Percentiles rank a stretch among this genome's conserved stretches.
Conservation (phyloP, 805 yeast genomes). For the Metschnikowia cubensis region DNA sequence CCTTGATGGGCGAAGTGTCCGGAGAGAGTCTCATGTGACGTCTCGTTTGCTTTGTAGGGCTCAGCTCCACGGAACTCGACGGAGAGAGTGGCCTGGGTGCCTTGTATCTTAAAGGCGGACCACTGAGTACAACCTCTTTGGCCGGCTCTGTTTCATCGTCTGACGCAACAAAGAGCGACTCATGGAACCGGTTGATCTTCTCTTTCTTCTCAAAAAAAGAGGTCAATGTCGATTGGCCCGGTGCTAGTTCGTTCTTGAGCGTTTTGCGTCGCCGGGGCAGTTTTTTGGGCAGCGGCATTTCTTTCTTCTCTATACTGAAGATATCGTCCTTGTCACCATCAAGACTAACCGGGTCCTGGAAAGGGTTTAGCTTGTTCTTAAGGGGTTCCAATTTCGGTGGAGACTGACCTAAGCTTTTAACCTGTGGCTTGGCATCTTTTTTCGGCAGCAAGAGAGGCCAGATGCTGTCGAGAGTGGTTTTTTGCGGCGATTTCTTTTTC, state of each 20-base stretch:
- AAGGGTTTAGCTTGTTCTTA: background rate
- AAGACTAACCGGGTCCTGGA: background rate
- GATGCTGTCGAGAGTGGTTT: constrained; percentile 25
- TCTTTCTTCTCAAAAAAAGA: constrained; percentile 12
- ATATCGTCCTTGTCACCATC: background rate
- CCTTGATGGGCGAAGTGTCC: constrained; percentile 7
- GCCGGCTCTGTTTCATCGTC: constrained; percentile 12
- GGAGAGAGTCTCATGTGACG: constrained; percentile 12
- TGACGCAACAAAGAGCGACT: constrained; percentile 10
- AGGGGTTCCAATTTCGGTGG: background rate
- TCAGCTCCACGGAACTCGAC: constrained; percentile 10
- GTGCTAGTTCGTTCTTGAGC: constrained; percentile 8
- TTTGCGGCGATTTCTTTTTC: constrained; percentile 20
- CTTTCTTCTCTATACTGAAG: background rate
- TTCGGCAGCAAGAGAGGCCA: constrained; percentile 14
- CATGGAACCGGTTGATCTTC: constrained; percentile 5
- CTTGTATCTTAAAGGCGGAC: background rate
- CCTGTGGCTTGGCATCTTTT: background rate
- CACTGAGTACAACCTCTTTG: background rate
- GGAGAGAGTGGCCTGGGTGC: constrained; percentile 2
- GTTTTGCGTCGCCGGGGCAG: constrained; percentile 7
- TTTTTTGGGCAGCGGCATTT: constrained; percentile 1
- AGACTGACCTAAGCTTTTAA: background rate
- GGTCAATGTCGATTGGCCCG: constrained; percentile 19
- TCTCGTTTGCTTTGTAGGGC: constrained; percentile 15